Evolutionary conservation across 2,329 filamentous ascomycete genomes (phyloP).

Genomic region (Aspergillus ochraceoroseus): DNA sequence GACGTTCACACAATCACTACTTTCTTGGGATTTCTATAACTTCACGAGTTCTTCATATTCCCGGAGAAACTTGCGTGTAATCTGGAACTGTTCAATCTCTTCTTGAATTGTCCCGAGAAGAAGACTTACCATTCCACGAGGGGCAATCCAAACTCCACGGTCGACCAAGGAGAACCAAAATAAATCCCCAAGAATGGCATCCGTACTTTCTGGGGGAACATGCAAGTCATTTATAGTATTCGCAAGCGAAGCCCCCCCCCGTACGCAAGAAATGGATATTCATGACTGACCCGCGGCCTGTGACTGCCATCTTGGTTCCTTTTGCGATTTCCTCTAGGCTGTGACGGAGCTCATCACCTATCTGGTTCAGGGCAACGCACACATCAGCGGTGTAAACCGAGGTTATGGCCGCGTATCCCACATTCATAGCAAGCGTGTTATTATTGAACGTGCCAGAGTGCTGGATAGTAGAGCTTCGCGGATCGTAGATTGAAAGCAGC

Average conservation of each 20-base stretch:
- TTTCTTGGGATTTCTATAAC: background rate
- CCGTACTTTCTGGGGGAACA: background rate
- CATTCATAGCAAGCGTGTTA: conserved; percentile 56
- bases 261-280: conserved; percentile 5
- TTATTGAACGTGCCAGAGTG: conserved; percentile 67
- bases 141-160: conserved; percentile 11
- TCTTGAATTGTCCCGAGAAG: conserved; percentile 4
- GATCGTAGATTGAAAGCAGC: conserved; percentile 48
- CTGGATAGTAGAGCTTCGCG: conserved; percentile 29
- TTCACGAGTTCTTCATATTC: background rate
- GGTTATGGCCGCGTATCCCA: conserved; percentile 2
- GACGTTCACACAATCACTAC: too few species aligned
- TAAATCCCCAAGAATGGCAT: background rate
- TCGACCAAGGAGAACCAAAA: conserved; percentile 9
- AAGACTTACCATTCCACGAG: conserved; percentile 9
- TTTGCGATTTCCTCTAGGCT: background rate
- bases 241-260: background rate
- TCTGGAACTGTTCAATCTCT: background rate
- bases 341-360: background rate
- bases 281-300: conserved; percentile 4
- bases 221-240: background rate
- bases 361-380: conserved; percentile 3
- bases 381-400: conserved; percentile 4
- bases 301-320: conserved; percentile 5
- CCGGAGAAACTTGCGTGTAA: background rate